Conservation (phyloP, 768 basidiomycete species). For the Leccinellum luteum region DNA sequence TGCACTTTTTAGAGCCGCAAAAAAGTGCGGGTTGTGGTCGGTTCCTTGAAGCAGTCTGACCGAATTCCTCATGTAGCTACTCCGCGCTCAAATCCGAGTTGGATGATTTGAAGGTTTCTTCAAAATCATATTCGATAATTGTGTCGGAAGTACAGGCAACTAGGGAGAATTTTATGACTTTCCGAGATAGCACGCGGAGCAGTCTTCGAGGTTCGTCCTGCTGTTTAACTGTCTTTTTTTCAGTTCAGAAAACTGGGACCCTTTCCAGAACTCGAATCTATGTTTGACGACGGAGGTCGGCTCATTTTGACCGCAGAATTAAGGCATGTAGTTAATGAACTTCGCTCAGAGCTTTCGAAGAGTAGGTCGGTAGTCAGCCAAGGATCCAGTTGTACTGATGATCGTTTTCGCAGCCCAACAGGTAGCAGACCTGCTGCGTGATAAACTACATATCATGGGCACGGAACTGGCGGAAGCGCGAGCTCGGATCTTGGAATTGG, state of each 20-base stretch:
- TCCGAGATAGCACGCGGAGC: conserved; percentile 20
- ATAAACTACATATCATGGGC: conserved; percentile 42
- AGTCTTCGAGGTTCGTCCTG: conserved; percentile 28
- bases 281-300: conserved; percentile 27
- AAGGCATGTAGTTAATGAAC: conserved; percentile 30
- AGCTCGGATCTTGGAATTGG: conserved; percentile 38
- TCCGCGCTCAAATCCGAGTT: conserved; percentile 29
- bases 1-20: conserved; percentile 13
- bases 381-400: neutral
- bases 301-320: conserved; percentile 26
- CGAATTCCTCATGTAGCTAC: conserved; percentile 20
- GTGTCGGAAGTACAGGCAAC: conserved; percentile 25
- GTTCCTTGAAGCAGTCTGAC: conserved; percentile 1
- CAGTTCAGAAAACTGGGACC: neutral
- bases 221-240: neutral
- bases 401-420: conserved; percentile 39
- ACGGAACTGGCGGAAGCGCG: conserved; percentile 43
- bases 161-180: conserved; percentile 23
- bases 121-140: conserved; percentile 20
- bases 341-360: conserved; percentile 35
- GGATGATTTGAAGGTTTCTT: conserved; percentile 25
- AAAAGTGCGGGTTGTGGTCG: conserved; percentile 14
- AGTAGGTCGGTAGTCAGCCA: conserved; percentile 22
- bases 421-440: conserved; percentile 47
- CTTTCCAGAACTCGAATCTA: conserved; percentile 28